Base-by-base conservation (phyloP, 2,329 filamentous ascomycete genomes). In the Fusarium concolor region DNA sequence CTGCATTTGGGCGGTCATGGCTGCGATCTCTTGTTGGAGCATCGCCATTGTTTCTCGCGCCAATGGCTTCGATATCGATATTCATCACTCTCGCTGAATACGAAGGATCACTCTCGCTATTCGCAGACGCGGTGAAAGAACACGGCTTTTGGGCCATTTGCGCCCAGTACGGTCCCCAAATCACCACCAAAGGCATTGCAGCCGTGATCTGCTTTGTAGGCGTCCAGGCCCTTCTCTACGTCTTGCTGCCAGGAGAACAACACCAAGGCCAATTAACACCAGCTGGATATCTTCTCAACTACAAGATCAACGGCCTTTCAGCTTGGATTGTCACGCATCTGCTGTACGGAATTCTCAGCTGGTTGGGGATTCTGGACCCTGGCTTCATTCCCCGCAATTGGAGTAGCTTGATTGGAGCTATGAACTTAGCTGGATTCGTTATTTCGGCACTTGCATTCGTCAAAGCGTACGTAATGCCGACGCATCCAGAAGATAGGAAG, bases 311-410 rank as follows among this genome's bases (percentile, higher is more conserved):
- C 63, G 81, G 81, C 0, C 68, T 83, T 2, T 65, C 66, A 2
- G 80, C 80, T 9, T 83, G 79, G 79, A 47, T 77, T 6, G 62
- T 80, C 9, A 82, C 80, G 0, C 77, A 82, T 62, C 28, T 74
- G 3, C 51, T 80, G 1, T 78, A 77, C 45, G 67, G 68, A 6
- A 45, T 38, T 1, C 62, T 75, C 4, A 73, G 73, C 29, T 68
- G 68, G 24, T 52, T 67, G 20, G 79, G 77, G 0, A 22, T 77
- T 6, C 35, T 82, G 14, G 77, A 82, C 60, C 75, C 79, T 5
- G 79, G 78, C 2, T 77, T 81, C 55, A 75, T 83, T 11, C 79
- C 81, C 8, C 76, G 76, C 26, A 77, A 83, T 64, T 83, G 81
- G 81, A 73, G 76, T 26, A 76, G 79, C 3, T 67, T 83, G 39